A percentile compares a stretch with the other conserved stretches of the same genome.
These are phyloP conservation scores for Pestalotiopsis fici DNA, from an alignment of 2,329 filamentous ascomycete species.

Conservation along the genomic window DNA sequence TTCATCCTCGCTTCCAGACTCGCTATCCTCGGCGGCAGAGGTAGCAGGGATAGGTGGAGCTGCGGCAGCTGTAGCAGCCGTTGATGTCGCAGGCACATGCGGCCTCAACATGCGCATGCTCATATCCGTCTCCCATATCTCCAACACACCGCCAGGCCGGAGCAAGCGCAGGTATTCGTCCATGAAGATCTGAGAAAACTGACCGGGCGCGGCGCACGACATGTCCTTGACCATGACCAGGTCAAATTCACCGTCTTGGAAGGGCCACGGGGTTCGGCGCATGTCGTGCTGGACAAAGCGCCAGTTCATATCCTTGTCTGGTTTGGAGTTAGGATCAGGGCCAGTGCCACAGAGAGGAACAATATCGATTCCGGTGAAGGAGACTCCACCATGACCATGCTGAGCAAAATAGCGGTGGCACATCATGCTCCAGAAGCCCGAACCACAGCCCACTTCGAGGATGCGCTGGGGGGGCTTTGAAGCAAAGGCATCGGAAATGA, in stretches of 20 bases:
- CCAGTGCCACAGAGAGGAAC: constrained; percentile 62
- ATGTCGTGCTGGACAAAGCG: constrained; percentile 87
- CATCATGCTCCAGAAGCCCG: constrained; percentile 86
- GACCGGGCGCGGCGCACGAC: constrained; percentile 64
- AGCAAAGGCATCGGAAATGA: constrained; percentile 70
- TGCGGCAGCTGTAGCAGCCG: constrained; percentile 1
- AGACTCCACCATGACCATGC: constrained; percentile 67
- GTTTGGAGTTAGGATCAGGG: constrained; percentile 45
- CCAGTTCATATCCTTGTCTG: constrained; percentile 79
- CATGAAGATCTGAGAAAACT: constrained; percentile 55
- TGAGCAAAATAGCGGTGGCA: constrained; percentile 79
- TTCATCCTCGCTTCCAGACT: constrained; percentile 28
- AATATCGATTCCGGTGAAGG: constrained; percentile 82
- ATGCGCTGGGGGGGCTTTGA: constrained; percentile 73
- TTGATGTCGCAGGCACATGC: constrained; percentile 61
- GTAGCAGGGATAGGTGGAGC: not conserved
- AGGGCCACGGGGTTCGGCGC: constrained; percentile 73
- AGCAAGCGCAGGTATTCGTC: constrained; percentile 79
- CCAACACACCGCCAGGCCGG: constrained; percentile 75
- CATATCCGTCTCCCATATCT: constrained; percentile 90
- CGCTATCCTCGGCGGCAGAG: constrained; percentile 21
- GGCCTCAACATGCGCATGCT: constrained; percentile 80
- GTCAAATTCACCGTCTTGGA: constrained; percentile 79
- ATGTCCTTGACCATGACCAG: constrained; percentile 87
- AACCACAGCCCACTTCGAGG: constrained; percentile 85